These are phyloP conservation scores for Urtica urens DNA, from an alignment of 306 rosid genomes.

Conservation along the genomic window DNA sequence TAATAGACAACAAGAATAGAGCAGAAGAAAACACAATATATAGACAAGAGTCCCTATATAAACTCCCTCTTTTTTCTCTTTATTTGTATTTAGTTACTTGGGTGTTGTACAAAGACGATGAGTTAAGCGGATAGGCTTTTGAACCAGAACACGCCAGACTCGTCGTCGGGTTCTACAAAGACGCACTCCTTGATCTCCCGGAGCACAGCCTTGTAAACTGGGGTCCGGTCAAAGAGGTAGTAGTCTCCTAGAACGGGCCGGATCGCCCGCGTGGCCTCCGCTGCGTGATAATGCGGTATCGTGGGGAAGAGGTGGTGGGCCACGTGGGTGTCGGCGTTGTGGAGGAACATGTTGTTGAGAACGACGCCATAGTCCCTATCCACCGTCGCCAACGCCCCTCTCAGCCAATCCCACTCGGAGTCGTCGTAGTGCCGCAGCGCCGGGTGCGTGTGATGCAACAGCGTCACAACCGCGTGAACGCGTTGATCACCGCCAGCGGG, in stretches of 20 bases:
- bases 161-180: conserved; percentile 54
- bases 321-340: conserved; percentile 88
- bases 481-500: conserved; percentile 71
- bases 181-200: conserved; percentile 69
- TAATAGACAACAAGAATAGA: too few species aligned
- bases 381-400: conserved; percentile 84
- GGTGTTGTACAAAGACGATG: too few species aligned
- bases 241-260: conserved; percentile 59
- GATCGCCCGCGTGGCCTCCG: conserved; percentile 77
- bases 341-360: conserved; percentile 84
- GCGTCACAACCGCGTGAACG: conserved; percentile 71
- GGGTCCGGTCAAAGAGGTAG: conserved; percentile 57
- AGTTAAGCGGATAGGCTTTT: too few species aligned
- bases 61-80: too few species aligned
- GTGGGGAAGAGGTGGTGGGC: conserved; percentile 88
- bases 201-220: conserved; percentile 50
- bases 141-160: conserved; percentile 72
- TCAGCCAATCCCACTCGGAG: conserved; percentile 90
- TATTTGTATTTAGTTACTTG: too few species aligned
- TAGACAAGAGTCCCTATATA: too few species aligned
- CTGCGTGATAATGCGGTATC: conserved; percentile 80
- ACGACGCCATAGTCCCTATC: conserved; percentile 88
- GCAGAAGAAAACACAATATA: too few species aligned
- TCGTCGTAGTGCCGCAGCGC: conserved; percentile 75
- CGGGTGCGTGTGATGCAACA: conserved; percentile 83